A percentile compares a stretch with the other conserved stretches of the same genome.
phyloP scores from a whole-genome alignment of 495 filamentous ascomycete genomes.

The Annulohypoxylon bovei region DNA sequence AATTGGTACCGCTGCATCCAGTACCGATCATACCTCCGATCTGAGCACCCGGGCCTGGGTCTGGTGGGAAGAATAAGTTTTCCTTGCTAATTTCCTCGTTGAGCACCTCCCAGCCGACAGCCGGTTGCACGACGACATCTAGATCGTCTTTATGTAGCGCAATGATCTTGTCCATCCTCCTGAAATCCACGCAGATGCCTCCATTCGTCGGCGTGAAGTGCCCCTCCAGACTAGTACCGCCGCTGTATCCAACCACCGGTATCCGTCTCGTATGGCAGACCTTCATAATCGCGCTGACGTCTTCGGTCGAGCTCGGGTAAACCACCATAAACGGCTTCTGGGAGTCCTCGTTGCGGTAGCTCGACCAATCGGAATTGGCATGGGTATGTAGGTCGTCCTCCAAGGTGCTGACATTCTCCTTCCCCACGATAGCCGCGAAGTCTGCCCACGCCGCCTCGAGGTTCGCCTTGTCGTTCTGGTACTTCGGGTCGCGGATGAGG shows the following conservation, averaged over 20 bases:
- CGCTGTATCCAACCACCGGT: conserved; percentile 79
- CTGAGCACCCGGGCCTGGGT: conserved; percentile 83
- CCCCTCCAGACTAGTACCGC: conserved; percentile 82
- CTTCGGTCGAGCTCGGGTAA: conserved; percentile 71
- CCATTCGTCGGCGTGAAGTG: conserved; percentile 79
- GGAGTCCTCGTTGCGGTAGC: conserved; percentile 66
- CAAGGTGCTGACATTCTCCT: conserved; percentile 83
- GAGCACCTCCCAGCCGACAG: conserved; percentile 79
- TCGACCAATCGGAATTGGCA: conserved; percentile 88
- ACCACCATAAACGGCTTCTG: conserved; percentile 68
- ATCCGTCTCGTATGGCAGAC: conserved; percentile 75
- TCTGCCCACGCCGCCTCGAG: conserved; percentile 95
- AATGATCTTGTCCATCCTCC: conserved; percentile 78
- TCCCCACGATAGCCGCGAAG: conserved; percentile 83
- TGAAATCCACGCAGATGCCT: conserved; percentile 82
- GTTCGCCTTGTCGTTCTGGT: conserved; percentile 77
- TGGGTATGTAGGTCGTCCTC: conserved; percentile 73
- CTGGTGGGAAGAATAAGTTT: conserved; percentile 83
- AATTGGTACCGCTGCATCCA: conserved; percentile 92
- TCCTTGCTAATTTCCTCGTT: conserved; percentile 76
- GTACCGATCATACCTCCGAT: conserved; percentile 98
- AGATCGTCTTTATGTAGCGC: conserved; percentile 76
- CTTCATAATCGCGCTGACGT: conserved; percentile 78
- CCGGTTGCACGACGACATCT: conserved; percentile 84
- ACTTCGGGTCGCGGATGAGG: conserved; percentile 66